A percentile compares a stretch with the other conserved stretches of the same genome.
phyloP scores from a whole-genome alignment of 208 protist species.

The Phytomonas francai region DNA sequence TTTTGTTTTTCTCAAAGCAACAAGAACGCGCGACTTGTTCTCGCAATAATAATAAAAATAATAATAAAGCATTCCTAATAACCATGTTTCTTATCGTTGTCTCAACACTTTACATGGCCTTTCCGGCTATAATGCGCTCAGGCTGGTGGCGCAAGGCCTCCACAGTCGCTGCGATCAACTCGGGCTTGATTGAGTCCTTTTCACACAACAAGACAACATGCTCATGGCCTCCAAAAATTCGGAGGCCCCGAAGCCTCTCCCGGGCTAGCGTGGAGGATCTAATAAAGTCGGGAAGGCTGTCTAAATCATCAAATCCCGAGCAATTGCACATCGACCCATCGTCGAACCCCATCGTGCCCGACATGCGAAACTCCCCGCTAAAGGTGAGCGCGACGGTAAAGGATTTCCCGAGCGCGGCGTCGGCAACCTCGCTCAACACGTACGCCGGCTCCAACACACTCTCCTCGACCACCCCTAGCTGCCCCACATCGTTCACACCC shows the following conservation, averaged over 20 bases:
- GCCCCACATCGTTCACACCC: slow-evolving; percentile 58
- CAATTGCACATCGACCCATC: slow-evolving; percentile 21
- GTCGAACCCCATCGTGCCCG: slow-evolving; percentile 52
- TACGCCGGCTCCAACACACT: slow-evolving; percentile 12
- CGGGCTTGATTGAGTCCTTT: slow-evolving; percentile 22
- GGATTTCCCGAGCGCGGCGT: slow-evolving; percentile 52
- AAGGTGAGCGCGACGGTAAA: slow-evolving; percentile 56
- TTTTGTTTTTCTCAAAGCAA: too few relatives aligned
- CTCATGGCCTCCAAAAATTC: slow-evolving; percentile 49
- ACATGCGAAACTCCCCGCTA: slow-evolving; percentile 38
- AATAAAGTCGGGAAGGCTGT: slow-evolving; percentile 39
- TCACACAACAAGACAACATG: slow-evolving; percentile 59
- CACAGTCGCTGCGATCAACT: slow-evolving; percentile 20
- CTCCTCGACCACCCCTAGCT: slow-evolving; percentile 25
- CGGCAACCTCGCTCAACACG: slow-evolving; percentile 61
- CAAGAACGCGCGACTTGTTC: not conserved
- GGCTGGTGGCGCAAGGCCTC: slow-evolving; percentile 35
- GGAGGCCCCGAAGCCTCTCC: slow-evolving; percentile 30
- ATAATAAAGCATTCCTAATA: not conserved
- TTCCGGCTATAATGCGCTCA: slow-evolving; percentile 18
- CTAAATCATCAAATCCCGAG: slow-evolving; percentile 47
- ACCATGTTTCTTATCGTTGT: not conserved
- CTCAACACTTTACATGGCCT: not conserved
- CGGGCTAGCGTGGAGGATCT: slow-evolving; percentile 16
- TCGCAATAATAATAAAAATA: not conserved